Conservation (phyloP, 495 filamentous ascomycete species). For the Neurospora africana region DNA sequence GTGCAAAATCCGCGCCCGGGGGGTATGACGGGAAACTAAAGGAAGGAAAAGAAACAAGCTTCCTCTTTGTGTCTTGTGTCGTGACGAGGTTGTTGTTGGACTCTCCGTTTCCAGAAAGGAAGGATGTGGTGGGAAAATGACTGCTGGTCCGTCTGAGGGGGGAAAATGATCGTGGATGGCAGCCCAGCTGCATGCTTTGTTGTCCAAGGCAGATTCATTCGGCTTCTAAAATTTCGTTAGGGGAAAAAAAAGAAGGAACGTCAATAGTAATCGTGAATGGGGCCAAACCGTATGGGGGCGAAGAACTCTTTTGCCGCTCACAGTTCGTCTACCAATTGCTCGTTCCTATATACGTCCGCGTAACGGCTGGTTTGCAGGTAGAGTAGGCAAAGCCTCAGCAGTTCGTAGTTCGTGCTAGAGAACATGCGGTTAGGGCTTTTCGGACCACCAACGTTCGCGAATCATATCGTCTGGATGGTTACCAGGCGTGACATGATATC, state of each 20-base stretch:
- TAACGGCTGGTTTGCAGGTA: slow-evolving; percentile 4
- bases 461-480: background rate
- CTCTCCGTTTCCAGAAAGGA: background rate
- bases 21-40: background rate
- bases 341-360: background rate
- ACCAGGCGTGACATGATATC: background rate
- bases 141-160: background rate
- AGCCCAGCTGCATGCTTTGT: background rate
- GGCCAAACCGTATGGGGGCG: background rate
- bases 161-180: background rate
- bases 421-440: slow-evolving; percentile 5
- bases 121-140: background rate
- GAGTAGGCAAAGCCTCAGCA: background rate
- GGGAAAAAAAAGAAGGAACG: background rate
- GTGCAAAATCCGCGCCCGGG: slow-evolving; percentile 9
- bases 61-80: background rate
- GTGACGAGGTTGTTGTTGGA: slow-evolving; percentile 1
- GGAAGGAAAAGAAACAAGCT: background rate
- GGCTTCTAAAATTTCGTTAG: background rate
- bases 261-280: background rate
- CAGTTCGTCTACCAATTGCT: background rate
- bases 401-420: background rate
- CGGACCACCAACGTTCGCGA: background rate
- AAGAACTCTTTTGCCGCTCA: background rate
- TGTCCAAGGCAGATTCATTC: background rate